phyloP scores from a whole-genome alignment of 495 filamentous ascomycete species.

The Annulohypoxylon maeteangense region DNA sequence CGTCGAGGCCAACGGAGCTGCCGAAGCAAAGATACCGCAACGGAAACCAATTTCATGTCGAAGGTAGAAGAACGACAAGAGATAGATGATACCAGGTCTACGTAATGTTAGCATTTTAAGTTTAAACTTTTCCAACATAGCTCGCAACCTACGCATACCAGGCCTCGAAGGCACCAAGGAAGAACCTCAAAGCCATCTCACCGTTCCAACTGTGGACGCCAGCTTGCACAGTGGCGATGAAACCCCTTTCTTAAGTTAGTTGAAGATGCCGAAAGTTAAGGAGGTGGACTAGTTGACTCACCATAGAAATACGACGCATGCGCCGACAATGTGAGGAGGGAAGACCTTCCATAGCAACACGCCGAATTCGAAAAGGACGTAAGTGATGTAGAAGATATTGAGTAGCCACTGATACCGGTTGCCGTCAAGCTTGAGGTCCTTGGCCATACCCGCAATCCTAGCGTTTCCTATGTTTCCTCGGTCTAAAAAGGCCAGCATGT shows the following conservation, averaged over 20 bases:
- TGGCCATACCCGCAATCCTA: constrained; percentile 51
- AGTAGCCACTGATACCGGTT: constrained; percentile 67
- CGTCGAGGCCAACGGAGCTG: constrained; percentile 78
- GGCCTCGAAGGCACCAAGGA: constrained; percentile 71
- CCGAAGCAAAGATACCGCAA: constrained; percentile 75
- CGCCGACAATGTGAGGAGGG: constrained; percentile 54
- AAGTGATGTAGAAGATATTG: constrained; percentile 75
- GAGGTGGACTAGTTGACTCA: constrained; percentile 15
- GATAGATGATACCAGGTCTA: constrained; percentile 72
- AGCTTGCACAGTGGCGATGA: constrained; percentile 67
- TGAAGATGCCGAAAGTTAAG: neutral
- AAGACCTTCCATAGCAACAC: constrained; percentile 75
- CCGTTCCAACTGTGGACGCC: constrained; percentile 65
- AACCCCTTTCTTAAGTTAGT: constrained; percentile 52
- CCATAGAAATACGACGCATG: constrained; percentile 49
- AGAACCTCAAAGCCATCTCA: constrained; percentile 71
- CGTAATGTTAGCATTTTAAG: neutral
- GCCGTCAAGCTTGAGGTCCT: constrained; percentile 46
- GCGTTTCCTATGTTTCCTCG: constrained; percentile 60
- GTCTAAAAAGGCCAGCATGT: constrained; percentile 51
- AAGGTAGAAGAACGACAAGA: constrained; percentile 83
- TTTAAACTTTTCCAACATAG: neutral
- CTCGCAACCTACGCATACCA: constrained; percentile 60
- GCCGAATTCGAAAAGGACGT: constrained; percentile 69
- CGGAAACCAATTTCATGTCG: constrained; percentile 78